phyloP scores from a whole-genome alignment of 2,329 filamentous ascomycete genomes.

The Monascus ruber region DNA sequence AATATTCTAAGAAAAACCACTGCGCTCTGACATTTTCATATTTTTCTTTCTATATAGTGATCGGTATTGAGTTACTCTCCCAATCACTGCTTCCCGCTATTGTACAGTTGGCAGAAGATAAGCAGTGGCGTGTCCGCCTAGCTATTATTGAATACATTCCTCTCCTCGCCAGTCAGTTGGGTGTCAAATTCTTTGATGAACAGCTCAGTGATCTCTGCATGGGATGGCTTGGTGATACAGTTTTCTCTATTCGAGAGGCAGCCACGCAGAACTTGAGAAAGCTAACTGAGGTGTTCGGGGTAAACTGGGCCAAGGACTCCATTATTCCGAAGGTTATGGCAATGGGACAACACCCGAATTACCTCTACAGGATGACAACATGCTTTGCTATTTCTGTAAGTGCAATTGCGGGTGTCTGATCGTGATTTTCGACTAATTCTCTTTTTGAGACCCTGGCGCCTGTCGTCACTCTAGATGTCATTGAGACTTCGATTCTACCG shows the following conservation, averaged over 20 bases:
- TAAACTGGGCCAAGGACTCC: slow-evolving; percentile 91
- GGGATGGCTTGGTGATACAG: slow-evolving; percentile 96
- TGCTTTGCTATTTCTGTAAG: slow-evolving; percentile 96
- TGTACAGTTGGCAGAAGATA: slow-evolving; percentile 93
- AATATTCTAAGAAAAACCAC: background rate
- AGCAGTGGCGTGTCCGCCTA: slow-evolving; percentile 95
- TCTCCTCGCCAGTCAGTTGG: slow-evolving; percentile 84
- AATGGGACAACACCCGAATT: slow-evolving; percentile 97
- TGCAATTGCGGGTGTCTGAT: slow-evolving; percentile 11
- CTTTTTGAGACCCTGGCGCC: slow-evolving; percentile 69
- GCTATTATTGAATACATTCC: slow-evolving; percentile 99
- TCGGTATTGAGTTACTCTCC: slow-evolving; percentile 92
- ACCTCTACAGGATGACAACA: slow-evolving; percentile 99
- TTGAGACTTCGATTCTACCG: slow-evolving; percentile 83
- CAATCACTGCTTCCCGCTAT: slow-evolving; percentile 95
- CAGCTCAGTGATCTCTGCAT: slow-evolving; percentile 93
- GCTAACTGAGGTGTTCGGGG: slow-evolving; percentile 94
- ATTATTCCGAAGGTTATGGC: slow-evolving; percentile 98
- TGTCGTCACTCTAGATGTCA: slow-evolving; percentile 86
- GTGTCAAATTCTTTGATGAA: slow-evolving; percentile 96
- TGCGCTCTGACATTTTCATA: background rate
- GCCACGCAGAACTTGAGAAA: slow-evolving; percentile 97
- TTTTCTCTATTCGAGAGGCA: slow-evolving; percentile 96
- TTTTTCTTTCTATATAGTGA: slow-evolving; percentile 47
- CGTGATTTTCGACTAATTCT: slow-evolving; percentile 13